Conservation (phyloP, 176 grass and related monocot species). For the Metroxylon sagu region DNA sequence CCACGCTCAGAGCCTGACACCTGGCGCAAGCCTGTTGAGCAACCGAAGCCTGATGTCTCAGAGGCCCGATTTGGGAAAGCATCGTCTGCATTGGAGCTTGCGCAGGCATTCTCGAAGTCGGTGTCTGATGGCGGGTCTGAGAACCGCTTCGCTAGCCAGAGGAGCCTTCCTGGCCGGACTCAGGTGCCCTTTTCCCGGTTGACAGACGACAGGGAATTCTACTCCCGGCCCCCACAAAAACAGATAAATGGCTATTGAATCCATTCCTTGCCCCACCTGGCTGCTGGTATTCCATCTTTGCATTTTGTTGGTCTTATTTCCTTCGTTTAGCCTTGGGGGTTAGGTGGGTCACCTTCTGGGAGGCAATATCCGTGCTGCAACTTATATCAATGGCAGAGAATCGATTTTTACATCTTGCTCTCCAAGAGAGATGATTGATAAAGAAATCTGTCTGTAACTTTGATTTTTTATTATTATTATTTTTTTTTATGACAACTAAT, state of each 20-base stretch:
- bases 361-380: no score
- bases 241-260: slow-evolving; percentile 84
- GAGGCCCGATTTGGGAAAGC: slow-evolving; percentile 58
- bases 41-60: slow-evolving; percentile 40
- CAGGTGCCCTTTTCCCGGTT: slow-evolving; percentile 54
- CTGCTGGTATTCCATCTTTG: no score
- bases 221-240: slow-evolving; percentile 40
- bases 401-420: no score
- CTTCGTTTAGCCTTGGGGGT: no score
- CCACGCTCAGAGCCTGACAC: slow-evolving; percentile 55
- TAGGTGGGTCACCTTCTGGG: no score
- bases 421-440: no score
- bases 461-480: no score
- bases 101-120: slow-evolving; percentile 87
- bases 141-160: slow-evolving; percentile 20
- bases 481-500: no score
- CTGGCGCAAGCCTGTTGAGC: slow-evolving; percentile 81
- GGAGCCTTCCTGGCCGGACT: slow-evolving; percentile 22
- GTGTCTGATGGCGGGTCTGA: slow-evolving; percentile 37
- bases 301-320: no score
- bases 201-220: slow-evolving; percentile 32
- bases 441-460: no score
- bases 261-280: no score
- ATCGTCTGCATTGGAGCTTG: slow-evolving; percentile 69
- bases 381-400: no score